These are phyloP conservation scores for Quillaja saponaria DNA, from an alignment of 306 rosid genomes.

Conservation along the genomic window DNA sequence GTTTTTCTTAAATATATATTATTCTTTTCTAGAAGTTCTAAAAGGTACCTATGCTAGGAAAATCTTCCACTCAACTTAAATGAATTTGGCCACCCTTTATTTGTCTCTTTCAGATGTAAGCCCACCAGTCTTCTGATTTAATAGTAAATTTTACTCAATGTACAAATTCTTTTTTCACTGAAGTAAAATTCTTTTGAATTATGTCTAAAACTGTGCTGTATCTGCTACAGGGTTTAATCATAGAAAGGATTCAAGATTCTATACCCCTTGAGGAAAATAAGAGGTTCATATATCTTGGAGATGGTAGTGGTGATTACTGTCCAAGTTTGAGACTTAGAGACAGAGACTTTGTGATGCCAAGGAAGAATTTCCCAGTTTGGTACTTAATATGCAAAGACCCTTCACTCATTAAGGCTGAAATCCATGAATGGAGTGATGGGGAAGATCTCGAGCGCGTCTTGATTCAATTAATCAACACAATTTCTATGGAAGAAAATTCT, in stretches of 20 bases:
- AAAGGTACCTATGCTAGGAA: too few species aligned
- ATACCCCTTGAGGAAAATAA: constrained; percentile 25
- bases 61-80: too few species aligned
- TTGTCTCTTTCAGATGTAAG: too few species aligned
- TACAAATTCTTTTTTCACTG: too few species aligned
- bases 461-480: constrained; percentile 35
- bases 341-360: constrained; percentile 60
- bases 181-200: neutral
- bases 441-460: constrained; percentile 43
- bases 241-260: constrained; percentile 47
- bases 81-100: too few species aligned
- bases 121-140: too few species aligned
- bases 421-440: constrained; percentile 58
- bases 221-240: constrained; percentile 41
- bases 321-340: constrained; percentile 56
- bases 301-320: constrained; percentile 66
- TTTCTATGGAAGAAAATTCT: constrained; percentile 30
- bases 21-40: too few species aligned
- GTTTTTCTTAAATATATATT: neutral
- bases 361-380: constrained; percentile 63
- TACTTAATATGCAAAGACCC: constrained; percentile 55
- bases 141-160: too few species aligned
- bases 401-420: constrained; percentile 49
- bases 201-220: neutral
- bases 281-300: constrained; percentile 62